A percentile compares a stretch with the other conserved stretches of the same genome.
Evolutionary conservation across 2,329 filamentous ascomycete species (phyloP).

Genomic region (Phaeosphaeria sp.): DNA sequence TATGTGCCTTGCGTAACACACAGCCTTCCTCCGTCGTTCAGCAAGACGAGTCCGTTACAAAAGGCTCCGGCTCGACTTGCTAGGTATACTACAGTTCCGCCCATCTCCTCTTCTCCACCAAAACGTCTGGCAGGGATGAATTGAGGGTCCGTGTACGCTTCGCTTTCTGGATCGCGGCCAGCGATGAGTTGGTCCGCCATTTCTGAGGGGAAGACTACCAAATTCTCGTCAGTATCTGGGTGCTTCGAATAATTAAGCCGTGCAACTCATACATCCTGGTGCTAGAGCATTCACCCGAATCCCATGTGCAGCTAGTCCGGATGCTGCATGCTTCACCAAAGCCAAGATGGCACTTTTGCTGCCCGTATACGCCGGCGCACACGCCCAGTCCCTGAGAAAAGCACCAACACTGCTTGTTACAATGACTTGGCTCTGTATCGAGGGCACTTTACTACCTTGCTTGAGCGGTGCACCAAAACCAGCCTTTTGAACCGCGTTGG

Average conservation of each 20-base stretch:
- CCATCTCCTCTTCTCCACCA: slow-evolving; percentile 52
- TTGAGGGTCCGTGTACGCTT: slow-evolving; percentile 5
- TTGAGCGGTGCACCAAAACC: slow-evolving; percentile 7
- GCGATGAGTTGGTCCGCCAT: slow-evolving; percentile 11
- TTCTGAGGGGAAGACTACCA: slow-evolving; percentile 21
- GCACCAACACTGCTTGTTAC: slow-evolving; percentile 18
- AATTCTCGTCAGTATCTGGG: neutral
- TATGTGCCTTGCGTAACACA: slow-evolving; percentile 19
- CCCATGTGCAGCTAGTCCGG: slow-evolving; percentile 43
- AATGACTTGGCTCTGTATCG: slow-evolving; percentile 21
- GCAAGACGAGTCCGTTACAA: slow-evolving; percentile 27
- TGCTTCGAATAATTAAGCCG: neutral
- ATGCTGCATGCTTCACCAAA: slow-evolving; percentile 56
- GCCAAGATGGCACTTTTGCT: slow-evolving; percentile 56
- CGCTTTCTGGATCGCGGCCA: slow-evolving; percentile 2
- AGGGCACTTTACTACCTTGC: slow-evolving; percentile 10
- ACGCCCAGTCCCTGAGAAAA: slow-evolving; percentile 2
- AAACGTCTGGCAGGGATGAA: slow-evolving; percentile 38
- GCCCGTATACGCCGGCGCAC: slow-evolving; percentile 16
- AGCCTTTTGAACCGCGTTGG: slow-evolving; percentile 6
- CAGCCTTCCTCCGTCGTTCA: slow-evolving; percentile 21
- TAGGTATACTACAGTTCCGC: slow-evolving; percentile 53
- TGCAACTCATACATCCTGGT: slow-evolving; percentile 45
- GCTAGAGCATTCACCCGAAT: slow-evolving; percentile 59
- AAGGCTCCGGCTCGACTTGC: slow-evolving; percentile 51